Base-by-base conservation (phyloP, 148 eudicot species). In the Vaccinium darrowii region DNA sequence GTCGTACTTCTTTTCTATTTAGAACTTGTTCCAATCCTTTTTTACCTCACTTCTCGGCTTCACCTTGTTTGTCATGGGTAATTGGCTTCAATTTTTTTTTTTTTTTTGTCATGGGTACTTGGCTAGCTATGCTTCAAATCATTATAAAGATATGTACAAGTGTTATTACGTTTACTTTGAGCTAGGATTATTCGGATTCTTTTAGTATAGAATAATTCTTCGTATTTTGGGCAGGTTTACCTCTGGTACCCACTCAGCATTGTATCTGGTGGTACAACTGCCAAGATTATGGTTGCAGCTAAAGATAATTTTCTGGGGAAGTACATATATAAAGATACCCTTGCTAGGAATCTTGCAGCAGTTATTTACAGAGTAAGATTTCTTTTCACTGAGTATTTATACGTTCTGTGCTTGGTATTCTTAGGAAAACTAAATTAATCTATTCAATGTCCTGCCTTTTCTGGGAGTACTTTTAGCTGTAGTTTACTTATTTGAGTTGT, bases 231-330 rank as follows among this genome's bases (percentile, higher is more conserved):
- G 85, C 95, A 97, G 99, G 98, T 94, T 78, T 91, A 89, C 85
- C 90, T 97, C 62, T 97, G 99, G 98, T 95, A 93, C 78, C 99
- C 99, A 10, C 92, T 97, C 53, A 97, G 90, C 87, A 87, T 97
- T 39, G 85, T 97, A 69, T 88, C 94, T 53, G 99, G 98, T 56
- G 99, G 99, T 18, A 95, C 99, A 52, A 97, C 99, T 14, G 99
- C 99, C n/a, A 97, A 97, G 87, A 95, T 97, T 77, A 93, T 97
- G 98, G 95, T 97, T 75, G 98, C 99, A 72, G 99, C 98, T 30
- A 97, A 97, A 89, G 96, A 97, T 85, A 97, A 94, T 86, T 92
- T 97, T 75, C 85, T 95, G 47, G 99, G 99, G 30, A 97, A 97
- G 83, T 97, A 97, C 85, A 95, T 97, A 15, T 97, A 97, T 92